Evolutionary conservation across 1,284 basidiomycete species (phyloP).

Genomic region (Microbotryomycetes sp.): DNA sequence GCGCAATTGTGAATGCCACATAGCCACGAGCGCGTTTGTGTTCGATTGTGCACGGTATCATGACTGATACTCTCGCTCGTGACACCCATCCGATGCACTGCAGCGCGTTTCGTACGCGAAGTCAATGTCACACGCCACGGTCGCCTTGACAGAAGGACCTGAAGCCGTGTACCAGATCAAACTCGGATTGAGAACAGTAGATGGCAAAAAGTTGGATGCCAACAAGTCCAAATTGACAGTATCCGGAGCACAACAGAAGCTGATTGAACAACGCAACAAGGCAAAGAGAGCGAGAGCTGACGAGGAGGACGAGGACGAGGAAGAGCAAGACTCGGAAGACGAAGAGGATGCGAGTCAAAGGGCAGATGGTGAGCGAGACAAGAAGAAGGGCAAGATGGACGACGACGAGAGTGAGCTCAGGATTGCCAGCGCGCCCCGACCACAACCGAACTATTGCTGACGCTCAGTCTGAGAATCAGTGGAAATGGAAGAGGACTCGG

Average conservation of each 20-base stretch:
- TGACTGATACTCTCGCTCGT: neutral
- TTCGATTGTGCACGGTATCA: neutral
- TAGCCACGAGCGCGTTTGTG: neutral
- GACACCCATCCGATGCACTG: neutral
- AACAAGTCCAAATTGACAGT: conserved; percentile 30
- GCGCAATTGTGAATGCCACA: neutral
- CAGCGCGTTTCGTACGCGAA: conserved; percentile 36
- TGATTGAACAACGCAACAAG: conserved; percentile 17
- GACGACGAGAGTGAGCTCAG: conserved; percentile 12
- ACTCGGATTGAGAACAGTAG: conserved; percentile 32
- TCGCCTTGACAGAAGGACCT: conserved; percentile 33
- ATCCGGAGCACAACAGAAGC: conserved; percentile 35
- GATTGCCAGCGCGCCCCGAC: neutral
- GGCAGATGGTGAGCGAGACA: conserved; percentile 13
- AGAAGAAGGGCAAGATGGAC: conserved; percentile 27
- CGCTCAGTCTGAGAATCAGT: neutral
- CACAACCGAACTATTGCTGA: neutral
- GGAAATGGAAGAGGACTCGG: conserved; percentile 28
- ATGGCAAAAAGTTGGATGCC: conserved; percentile 22
- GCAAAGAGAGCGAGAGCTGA: conserved; percentile 29
- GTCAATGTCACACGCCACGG: conserved; percentile 35
- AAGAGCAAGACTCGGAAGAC: conserved; percentile 26
- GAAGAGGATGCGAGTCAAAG: neutral
- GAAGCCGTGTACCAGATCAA: conserved; percentile 39
- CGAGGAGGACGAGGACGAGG: conserved; percentile 28